These are phyloP conservation scores for Podospora conica DNA, from an alignment of 495 filamentous ascomycete genomes.

Conservation along the genomic window DNA sequence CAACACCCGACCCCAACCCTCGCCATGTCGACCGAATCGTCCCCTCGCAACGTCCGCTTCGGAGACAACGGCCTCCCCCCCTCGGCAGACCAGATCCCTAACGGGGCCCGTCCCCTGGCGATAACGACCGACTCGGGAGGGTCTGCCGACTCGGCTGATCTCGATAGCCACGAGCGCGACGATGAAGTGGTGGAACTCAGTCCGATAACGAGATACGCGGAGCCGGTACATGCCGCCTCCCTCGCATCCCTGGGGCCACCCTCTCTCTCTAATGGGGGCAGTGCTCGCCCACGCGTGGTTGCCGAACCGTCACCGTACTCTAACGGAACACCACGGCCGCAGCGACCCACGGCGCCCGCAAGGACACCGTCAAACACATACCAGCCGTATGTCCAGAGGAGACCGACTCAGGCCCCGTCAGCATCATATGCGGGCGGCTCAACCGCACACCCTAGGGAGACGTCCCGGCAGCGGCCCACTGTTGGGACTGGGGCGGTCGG, in stretches of 20 bases:
- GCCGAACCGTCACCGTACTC: constrained; percentile 19
- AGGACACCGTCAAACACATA: constrained; percentile 47
- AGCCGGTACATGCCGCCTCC: constrained; percentile 28
- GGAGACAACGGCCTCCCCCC: constrained; percentile 28
- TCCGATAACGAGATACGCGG: constrained; percentile 35
- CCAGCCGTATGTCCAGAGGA: constrained; percentile 38
- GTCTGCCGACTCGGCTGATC: constrained; percentile 54
- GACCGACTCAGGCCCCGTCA: constrained; percentile 25
- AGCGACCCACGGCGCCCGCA: constrained; percentile 31
- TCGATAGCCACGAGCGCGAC: constrained; percentile 37
- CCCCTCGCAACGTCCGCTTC: constrained; percentile 49
- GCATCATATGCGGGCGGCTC: constrained; percentile 28
- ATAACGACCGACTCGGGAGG: constrained; percentile 57
- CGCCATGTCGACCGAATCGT: constrained; percentile 37
- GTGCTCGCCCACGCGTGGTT: constrained; percentile 26
- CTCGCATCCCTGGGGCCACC: constrained; percentile 29
- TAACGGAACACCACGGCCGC: constrained; percentile 28
- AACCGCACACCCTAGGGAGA: constrained; percentile 70
- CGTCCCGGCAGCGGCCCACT: constrained; percentile 72
- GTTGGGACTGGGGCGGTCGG: constrained; percentile 26
- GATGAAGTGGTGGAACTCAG: constrained; percentile 38
- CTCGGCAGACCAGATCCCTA: constrained; percentile 32
- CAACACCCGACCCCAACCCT: neutral
- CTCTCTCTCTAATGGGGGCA: constrained; percentile 26
- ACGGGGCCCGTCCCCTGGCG: constrained; percentile 38